A percentile compares a stretch with the other conserved stretches of the same genome.
Conservation (phyloP, 1,284 basidiomycete species). For the Prillingera fragicola region DNA sequence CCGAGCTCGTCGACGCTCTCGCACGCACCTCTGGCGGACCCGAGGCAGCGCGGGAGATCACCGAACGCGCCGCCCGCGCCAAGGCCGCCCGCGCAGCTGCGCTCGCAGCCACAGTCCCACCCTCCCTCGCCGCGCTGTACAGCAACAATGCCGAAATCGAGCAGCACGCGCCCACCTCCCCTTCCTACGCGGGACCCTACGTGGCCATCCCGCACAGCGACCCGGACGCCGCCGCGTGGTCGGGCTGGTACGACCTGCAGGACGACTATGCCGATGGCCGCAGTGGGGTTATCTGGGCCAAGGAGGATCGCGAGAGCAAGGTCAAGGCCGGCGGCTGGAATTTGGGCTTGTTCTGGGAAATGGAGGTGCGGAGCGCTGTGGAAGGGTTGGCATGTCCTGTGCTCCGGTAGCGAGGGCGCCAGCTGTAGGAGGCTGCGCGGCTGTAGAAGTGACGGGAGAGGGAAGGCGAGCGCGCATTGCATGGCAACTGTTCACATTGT, state of each 20-base stretch:
- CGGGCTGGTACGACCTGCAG: slow-evolving; percentile 25
- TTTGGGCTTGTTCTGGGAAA: slow-evolving; percentile 77
- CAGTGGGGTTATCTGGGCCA: slow-evolving; percentile 59
- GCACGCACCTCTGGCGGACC: slow-evolving; percentile 53
- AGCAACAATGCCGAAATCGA: slow-evolving; percentile 10
- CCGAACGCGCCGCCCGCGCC: slow-evolving; percentile 47
- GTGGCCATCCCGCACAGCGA: slow-evolving; percentile 42
- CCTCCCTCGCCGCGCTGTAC: slow-evolving; percentile 11
- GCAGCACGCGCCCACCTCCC: slow-evolving; percentile 30
- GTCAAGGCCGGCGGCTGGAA: slow-evolving; percentile 79
- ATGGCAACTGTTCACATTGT: too few species aligned
- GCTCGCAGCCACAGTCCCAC: slow-evolving; percentile 28
- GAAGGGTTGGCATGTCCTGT: too few species aligned
- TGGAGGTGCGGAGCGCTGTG: slow-evolving; percentile 70
- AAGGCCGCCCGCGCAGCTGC: slow-evolving; percentile 30
- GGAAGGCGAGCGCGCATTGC: too few species aligned
- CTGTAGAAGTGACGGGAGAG: too few species aligned
- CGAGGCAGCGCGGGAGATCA: slow-evolving; percentile 55
- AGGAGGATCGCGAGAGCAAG: slow-evolving; percentile 68
- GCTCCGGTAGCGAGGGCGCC: too few species aligned
- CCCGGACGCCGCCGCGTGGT: slow-evolving; percentile 24
- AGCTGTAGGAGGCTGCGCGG: too few species aligned
- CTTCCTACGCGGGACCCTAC: slow-evolving; percentile 42
- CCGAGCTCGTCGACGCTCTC: slow-evolving; percentile 69
- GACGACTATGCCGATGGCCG: slow-evolving; percentile 45